Percentiles rank a stretch among this genome's conserved stretches.
Evolutionary conservation across 768 basidiomycete genomes (phyloP).

Genomic region (Russula sp.): DNA sequence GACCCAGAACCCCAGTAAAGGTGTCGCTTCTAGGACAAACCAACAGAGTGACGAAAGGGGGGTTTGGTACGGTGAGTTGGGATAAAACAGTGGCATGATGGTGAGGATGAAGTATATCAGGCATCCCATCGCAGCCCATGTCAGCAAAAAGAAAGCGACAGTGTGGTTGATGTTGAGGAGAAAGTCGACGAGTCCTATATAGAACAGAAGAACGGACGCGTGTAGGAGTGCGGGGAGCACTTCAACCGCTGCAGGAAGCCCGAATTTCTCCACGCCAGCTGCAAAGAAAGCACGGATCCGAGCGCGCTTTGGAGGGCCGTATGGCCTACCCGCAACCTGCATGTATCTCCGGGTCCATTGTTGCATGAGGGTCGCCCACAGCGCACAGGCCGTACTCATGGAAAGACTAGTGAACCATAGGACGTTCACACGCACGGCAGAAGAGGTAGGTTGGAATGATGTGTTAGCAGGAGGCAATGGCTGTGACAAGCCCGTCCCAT

Average conservation of each 20-base stretch:
- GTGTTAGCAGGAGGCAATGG: neutral
- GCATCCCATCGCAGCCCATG: neutral
- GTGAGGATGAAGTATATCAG: conserved; percentile 15
- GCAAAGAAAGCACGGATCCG: conserved; percentile 25
- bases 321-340: conserved; percentile 22
- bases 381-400: conserved; percentile 21
- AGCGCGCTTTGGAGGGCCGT: conserved; percentile 23
- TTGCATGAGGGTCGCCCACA: conserved; percentile 29
- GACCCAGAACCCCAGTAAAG: conserved; percentile 16
- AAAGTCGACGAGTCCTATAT: conserved; percentile 26
- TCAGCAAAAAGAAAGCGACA: conserved; percentile 12
- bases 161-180: conserved; percentile 18
- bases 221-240: conserved; percentile 28
- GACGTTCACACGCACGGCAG: conserved; percentile 24
- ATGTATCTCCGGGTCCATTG: conserved; percentile 27
- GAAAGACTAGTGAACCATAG: conserved; percentile 27
- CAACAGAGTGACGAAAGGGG: conserved; percentile 22
- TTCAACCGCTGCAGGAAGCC: conserved; percentile 22
- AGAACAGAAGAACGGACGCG: conserved; percentile 26
- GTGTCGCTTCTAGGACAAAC: conserved; percentile 3
- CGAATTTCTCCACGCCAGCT: conserved; percentile 19
- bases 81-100: conserved; percentile 22
- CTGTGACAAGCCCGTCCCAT: neutral
- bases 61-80: conserved; percentile 26
- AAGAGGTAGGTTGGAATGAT: conserved; percentile 4